Base-by-base conservation (phyloP, 495 filamentous ascomycete genomes). In the Extremus antarcticus region DNA sequence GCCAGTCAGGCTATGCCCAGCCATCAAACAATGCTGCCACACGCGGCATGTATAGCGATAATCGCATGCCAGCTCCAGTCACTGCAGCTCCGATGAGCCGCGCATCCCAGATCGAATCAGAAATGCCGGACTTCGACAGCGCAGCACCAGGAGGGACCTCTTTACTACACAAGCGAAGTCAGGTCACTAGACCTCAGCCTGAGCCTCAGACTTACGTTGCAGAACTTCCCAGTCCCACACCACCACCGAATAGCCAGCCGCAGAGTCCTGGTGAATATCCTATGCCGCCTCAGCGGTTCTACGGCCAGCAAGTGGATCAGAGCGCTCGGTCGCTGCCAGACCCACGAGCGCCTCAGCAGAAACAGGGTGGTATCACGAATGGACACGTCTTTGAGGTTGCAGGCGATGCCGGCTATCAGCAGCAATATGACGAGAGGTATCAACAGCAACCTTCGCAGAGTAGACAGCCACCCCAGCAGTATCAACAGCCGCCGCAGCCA, bases 61-160 rank as follows among this genome's bases (percentile, higher is more conserved):
- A 45, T n/a, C 41, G 19, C 38, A 58, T 58, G n/a, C 25, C 25
- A 25, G 51, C 51, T 47, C 17, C 58, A 32, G 21, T 39, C 7
- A 32, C 55, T 3, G 25, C 50, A 1, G 40, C 29, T 29, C 40
- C 25, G 23, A 40, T 46, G 20, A 50, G 40, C 52, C 60, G 35
- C 64, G 71, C 45, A 64, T 72, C 56, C 4, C 64, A 68, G 32
- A 68, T 68, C 43, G 77, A 69, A 35, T 71, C 72, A 24, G 85
- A 89, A 13, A 82, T 83, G 70, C 86, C 86, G 2, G 80, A 89
- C 63, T 91, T 91, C 56, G 85, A 90, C 70, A 77, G 78, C 1
- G 73, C 82, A 25, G 76, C 80, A 3, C 53, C 49, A 3, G 39
- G 43, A 20, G 25, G 47, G 21, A 52, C 56, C 13, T 55, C 43